Evolutionary conservation across 2,329 filamentous ascomycete genomes (phyloP).

Genomic region (Fusarium anguioides): DNA sequence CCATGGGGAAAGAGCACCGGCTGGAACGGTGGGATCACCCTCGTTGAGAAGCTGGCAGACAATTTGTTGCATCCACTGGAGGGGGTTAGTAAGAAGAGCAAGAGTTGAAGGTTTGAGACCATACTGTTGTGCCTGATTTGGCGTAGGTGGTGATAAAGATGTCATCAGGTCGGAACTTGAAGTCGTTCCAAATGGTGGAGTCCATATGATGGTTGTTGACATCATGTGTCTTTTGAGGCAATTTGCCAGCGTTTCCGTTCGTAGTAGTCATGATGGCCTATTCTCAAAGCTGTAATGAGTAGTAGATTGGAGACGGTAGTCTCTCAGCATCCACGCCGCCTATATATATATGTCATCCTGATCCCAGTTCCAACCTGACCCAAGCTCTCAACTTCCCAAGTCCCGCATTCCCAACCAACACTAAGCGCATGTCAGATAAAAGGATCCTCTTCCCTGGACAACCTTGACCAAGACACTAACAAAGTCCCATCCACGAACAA

Average conservation of each 20-base stretch:
- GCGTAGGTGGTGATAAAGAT: conserved; percentile 14
- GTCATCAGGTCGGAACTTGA: conserved; percentile 15
- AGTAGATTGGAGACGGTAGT: neutral
- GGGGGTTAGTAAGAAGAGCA: rapidly evolving
- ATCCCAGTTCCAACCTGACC: no score
- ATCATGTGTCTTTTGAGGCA: conserved; percentile 17
- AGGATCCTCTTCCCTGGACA: neutral
- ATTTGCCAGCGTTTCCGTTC: neutral
- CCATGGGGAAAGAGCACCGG: conserved; percentile 3
- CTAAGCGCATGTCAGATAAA: neutral
- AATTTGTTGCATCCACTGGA: conserved; percentile 17
- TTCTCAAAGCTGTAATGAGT: neutral
- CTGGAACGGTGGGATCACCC: neutral
- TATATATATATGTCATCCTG: no score
- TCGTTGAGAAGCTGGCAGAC: conserved; percentile 8
- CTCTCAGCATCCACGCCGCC: neutral
- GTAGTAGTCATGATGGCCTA: neutral
- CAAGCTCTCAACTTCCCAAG: no score
- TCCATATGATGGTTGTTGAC: conserved; percentile 22
- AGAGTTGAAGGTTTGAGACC: rapidly evolving
- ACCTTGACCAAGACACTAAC: no score
- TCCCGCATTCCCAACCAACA: rapidly evolving
- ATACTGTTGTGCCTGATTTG: conserved; percentile 19
- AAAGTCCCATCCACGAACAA: no score
- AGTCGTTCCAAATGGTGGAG: conserved; percentile 10